A percentile compares a stretch with the other conserved stretches of the same genome.
phyloP scores from a whole-genome alignment of 2,329 filamentous ascomycete species.

The Colletotrichum lindemuthianum region DNA sequence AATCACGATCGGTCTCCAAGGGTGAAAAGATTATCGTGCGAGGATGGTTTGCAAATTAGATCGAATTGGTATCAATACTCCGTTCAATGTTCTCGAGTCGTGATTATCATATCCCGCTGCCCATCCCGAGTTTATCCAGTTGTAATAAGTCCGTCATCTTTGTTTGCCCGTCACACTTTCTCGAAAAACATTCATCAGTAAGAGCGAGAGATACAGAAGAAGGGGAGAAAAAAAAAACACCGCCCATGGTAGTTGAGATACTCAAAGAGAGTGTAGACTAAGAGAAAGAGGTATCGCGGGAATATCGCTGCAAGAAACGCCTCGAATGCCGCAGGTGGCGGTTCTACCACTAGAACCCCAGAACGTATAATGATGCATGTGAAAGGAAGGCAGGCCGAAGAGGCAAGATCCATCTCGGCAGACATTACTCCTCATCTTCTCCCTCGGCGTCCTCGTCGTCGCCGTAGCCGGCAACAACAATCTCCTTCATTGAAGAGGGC shows the following conservation, averaged over 20 bases:
- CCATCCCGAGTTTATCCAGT: not conserved
- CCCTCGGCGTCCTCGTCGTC: conserved; percentile 36
- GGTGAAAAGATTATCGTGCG: too few species aligned
- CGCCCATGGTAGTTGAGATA: not conserved
- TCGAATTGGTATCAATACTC: conserved; percentile 22
- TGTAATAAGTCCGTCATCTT: not conserved
- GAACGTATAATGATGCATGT: not conserved
- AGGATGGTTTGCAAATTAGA: not conserved
- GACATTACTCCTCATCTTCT: conserved; percentile 29
- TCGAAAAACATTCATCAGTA: not conserved
- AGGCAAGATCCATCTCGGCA: not conserved
- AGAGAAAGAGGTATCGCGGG: conserved; percentile 10
- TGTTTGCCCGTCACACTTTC: not conserved
- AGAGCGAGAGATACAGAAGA: not conserved
- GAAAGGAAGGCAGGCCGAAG: not conserved
- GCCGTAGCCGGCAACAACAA: conserved; percentile 9
- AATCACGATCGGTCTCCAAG: too few species aligned
- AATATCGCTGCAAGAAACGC: not conserved
- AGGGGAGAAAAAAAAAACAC: not conserved
- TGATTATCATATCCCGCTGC: not conserved
- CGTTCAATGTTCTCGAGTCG: conserved; percentile 13
- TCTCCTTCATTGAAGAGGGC: conserved; percentile 20
- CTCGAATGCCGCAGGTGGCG: not conserved
- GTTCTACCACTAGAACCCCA: not conserved
- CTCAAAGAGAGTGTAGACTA: not conserved